Evolutionary conservation across 1,284 basidiomycete species (phyloP).

Genomic region (Ceraceosorus guamensis): DNA sequence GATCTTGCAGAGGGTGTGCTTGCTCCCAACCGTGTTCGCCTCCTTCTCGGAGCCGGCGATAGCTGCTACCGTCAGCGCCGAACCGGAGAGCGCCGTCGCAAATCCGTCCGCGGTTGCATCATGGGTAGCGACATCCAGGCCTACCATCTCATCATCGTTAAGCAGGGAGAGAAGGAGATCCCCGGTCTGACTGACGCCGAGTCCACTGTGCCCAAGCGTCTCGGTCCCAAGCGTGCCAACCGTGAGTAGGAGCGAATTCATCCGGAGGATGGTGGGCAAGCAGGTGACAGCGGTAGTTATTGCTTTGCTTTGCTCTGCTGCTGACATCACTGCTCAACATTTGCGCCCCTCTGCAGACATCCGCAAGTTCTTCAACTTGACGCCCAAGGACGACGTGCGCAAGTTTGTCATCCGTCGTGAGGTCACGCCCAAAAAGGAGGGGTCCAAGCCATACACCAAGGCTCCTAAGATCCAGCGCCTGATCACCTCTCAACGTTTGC

Average conservation of each 20-base stretch:
- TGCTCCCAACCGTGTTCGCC: constrained; percentile 82
- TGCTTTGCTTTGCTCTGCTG: not conserved
- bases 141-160: constrained; percentile 87
- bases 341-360: constrained; percentile 54
- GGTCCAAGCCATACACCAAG: constrained; percentile 94
- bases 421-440: constrained; percentile 85
- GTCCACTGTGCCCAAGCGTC: constrained; percentile 82
- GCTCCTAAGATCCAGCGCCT: constrained; percentile 66
- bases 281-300: not conserved
- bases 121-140: constrained; percentile 94
- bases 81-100: constrained; percentile 92
- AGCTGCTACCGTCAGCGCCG: constrained; percentile 94
- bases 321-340: not conserved
- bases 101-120: constrained; percentile 93
- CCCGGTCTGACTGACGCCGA: constrained; percentile 76
- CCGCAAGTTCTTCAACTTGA: constrained; percentile 93
- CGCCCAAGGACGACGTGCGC: constrained; percentile 95
- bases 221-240: constrained; percentile 69
- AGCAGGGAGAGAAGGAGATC: constrained; percentile 89
- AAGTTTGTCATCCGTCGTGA: constrained; percentile 80
- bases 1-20: constrained; percentile 60
- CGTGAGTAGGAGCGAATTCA: constrained; percentile 16
- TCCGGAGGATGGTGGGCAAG: not conserved
- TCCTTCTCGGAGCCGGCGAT: constrained; percentile 90
- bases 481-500: constrained; percentile 87